Evolutionary conservation across 805 yeast species (phyloP).

Genomic region (Deakozyma indianensis): DNA sequence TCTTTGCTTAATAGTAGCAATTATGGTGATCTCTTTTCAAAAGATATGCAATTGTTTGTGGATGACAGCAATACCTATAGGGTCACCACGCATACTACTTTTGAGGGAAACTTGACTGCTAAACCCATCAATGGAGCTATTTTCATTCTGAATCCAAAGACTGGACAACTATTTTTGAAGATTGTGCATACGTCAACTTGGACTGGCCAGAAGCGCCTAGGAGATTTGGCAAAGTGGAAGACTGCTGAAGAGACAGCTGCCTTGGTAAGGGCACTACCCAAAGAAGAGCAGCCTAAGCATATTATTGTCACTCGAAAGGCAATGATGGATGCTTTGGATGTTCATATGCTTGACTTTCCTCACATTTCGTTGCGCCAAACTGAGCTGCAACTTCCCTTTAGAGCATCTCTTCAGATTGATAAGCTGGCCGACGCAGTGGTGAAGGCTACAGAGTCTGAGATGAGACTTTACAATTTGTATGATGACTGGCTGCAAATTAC

Average conservation of each 20-base stretch:
- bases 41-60: constrained; percentile 70
- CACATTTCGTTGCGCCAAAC: constrained; percentile 80
- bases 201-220: constrained; percentile 91
- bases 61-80: constrained; percentile 94
- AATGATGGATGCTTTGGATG: constrained; percentile 87
- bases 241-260: constrained; percentile 97
- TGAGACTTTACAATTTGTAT: constrained; percentile 79
- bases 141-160: constrained; percentile 75
- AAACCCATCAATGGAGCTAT: constrained; percentile 90
- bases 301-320: constrained; percentile 82
- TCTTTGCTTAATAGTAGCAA: constrained; percentile 80
- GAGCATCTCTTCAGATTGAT: constrained; percentile 68
- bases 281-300: constrained; percentile 91
- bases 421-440: constrained; percentile 65
- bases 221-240: constrained; percentile 94
- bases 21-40: constrained; percentile 77
- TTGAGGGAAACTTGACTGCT: constrained; percentile 84
- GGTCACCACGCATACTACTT: constrained; percentile 79
- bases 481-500: constrained; percentile 86
- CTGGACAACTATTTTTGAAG: constrained; percentile 81
- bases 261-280: constrained; percentile 70
- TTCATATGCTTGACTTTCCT: constrained; percentile 94
- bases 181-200: constrained; percentile 89
- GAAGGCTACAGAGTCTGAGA: constrained; percentile 83
- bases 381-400: constrained; percentile 80